These are phyloP conservation scores for Candida tropicalis DNA, from an alignment of 1,139 yeast genomes.

Conservation along the genomic window DNA sequence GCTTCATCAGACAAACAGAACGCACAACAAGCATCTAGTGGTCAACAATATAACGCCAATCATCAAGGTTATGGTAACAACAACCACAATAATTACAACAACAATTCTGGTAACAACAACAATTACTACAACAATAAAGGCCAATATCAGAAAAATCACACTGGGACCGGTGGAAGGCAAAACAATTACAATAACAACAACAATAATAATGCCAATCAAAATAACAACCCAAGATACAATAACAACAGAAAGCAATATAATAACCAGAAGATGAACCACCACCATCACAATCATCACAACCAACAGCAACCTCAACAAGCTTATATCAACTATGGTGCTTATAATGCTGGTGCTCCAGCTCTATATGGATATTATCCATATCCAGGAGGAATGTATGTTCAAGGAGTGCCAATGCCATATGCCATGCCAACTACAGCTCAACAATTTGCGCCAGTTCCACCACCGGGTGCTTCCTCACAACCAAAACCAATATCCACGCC, in stretches of 20 bases:
- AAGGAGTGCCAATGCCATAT: conserved; percentile 17
- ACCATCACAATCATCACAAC: conserved; percentile 16
- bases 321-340: conserved; percentile 19
- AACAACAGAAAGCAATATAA: conserved; percentile 20
- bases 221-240: conserved; percentile 11
- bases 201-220: conserved; percentile 7
- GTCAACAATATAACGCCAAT: conserved; percentile 10
- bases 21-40: conserved; percentile 4
- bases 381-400: conserved; percentile 21
- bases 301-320: conserved; percentile 17
- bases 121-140: conserved; percentile 14
- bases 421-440: conserved; percentile 12
- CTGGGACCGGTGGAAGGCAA: conserved; percentile 13
- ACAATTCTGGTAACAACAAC: conserved; percentile 7
- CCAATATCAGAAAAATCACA: conserved; percentile 9
- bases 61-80: conserved; percentile 11
- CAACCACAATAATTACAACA: conserved; percentile 7
- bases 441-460: conserved; percentile 12
- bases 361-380: conserved; percentile 23
- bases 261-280: conserved; percentile 20
- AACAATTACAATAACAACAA: conserved; percentile 13
- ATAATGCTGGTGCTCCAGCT: conserved; percentile 17
- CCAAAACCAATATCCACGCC: conserved; percentile 19
- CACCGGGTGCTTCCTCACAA: conserved; percentile 15
- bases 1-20: conserved; percentile 3